Evolutionary conservation across 768 basidiomycete genomes (phyloP).

Genomic region (Basidioascus undulatus): DNA sequence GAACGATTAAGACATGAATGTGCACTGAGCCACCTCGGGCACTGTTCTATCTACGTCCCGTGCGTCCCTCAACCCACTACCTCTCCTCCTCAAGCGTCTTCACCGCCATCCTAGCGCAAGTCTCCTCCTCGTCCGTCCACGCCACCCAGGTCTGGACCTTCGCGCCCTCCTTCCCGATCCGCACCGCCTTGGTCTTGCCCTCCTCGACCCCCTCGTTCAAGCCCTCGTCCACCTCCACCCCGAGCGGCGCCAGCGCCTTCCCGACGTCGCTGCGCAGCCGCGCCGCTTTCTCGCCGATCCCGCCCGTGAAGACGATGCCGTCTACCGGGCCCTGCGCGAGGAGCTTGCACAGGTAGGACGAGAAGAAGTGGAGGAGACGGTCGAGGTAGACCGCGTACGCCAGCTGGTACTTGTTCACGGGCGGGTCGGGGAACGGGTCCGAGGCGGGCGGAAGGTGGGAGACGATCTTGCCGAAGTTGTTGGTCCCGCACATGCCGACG

Average conservation of each 20-base stretch:
- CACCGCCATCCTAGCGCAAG: conserved; percentile 9
- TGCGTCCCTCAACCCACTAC: too few species aligned
- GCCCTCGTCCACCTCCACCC: conserved; percentile 30
- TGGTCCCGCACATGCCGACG: conserved; percentile 13
- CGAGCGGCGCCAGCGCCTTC: conserved; percentile 32
- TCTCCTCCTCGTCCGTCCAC: conserved; percentile 21
- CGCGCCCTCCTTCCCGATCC: conserved; percentile 15
- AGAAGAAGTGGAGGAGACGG: conserved; percentile 44
- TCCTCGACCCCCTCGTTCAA: conserved; percentile 25
- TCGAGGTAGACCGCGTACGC: conserved; percentile 64
- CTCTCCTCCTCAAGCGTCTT: conserved; percentile 1
- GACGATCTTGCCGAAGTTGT: conserved; percentile 44
- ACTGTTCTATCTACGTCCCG: too few species aligned
- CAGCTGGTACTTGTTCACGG: conserved; percentile 24
- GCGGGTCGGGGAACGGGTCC: conserved; percentile 8
- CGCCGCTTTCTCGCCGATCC: conserved; percentile 55
- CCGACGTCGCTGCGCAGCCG: conserved; percentile 37
- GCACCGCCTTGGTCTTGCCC: conserved; percentile 10
- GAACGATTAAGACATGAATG: too few species aligned
- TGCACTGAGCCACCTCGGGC: too few species aligned
- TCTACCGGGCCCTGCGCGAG: conserved; percentile 26
- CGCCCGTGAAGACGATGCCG: conserved; percentile 64
- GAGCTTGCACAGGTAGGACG: conserved; percentile 51
- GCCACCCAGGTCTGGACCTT: conserved; percentile 19
- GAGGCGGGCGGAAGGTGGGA: conserved; percentile 22